phyloP scores from a whole-genome alignment of 352 stramenopile genomes.

The Phytophthora foliorum region DNA sequence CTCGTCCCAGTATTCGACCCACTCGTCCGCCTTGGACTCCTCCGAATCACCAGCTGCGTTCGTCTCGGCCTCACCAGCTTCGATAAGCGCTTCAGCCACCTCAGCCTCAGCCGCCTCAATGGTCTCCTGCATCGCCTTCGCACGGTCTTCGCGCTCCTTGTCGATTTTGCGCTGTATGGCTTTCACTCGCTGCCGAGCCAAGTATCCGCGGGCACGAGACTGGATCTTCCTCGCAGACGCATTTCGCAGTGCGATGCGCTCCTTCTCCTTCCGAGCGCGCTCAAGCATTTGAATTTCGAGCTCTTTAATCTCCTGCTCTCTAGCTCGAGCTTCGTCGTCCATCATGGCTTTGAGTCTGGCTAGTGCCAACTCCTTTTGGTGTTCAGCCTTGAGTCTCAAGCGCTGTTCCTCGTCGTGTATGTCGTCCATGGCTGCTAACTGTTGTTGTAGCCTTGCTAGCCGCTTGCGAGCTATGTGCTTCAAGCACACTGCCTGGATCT shows the following conservation, averaged over 20 bases:
- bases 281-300: slow-evolving; percentile 84
- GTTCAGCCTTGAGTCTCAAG: slow-evolving; percentile 58
- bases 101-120: slow-evolving; percentile 72
- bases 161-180: slow-evolving; percentile 74
- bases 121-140: slow-evolving; percentile 61
- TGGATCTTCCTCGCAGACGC: slow-evolving; percentile 69
- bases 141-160: slow-evolving; percentile 65
- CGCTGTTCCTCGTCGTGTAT: slow-evolving; percentile 72
- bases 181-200: slow-evolving; percentile 64
- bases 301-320: slow-evolving; percentile 78
- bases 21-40: slow-evolving; percentile 59
- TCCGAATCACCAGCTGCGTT: slow-evolving; percentile 14
- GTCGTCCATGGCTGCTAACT: slow-evolving; percentile 57
- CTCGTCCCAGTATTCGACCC: slow-evolving; percentile 93
- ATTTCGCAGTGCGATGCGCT: slow-evolving; percentile 60
- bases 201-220: slow-evolving; percentile 56
- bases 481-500: slow-evolving; percentile 70
- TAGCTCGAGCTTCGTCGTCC: slow-evolving; percentile 69
- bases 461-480: slow-evolving; percentile 54
- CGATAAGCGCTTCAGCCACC: slow-evolving; percentile 52
- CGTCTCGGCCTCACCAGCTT: slow-evolving; percentile 22
- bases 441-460: slow-evolving; percentile 58
- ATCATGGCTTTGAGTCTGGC: slow-evolving; percentile 74
- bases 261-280: slow-evolving; percentile 71
- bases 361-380: slow-evolving; percentile 77